Percentiles rank a stretch among this genome's conserved stretches.
These are phyloP conservation scores for Alternaria triticimaculans DNA, from an alignment of 2,329 filamentous ascomycete genomes.

Conservation along the genomic window DNA sequence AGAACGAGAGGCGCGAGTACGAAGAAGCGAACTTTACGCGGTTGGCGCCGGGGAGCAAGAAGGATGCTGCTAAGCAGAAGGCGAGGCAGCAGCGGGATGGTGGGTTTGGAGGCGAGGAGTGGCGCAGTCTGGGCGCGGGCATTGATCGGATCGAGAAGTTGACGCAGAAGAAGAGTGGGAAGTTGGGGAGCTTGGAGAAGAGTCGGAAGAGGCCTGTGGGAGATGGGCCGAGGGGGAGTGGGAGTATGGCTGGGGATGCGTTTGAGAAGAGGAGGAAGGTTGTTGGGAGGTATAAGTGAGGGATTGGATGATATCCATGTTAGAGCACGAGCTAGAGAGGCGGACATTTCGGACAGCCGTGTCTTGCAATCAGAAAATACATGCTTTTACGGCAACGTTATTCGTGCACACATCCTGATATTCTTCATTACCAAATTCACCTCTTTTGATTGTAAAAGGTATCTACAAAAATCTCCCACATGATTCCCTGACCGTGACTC, in stretches of 20 bases:
- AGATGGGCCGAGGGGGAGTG: conserved; percentile 74
- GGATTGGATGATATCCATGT: not conserved
- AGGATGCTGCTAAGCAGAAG: conserved; percentile 73
- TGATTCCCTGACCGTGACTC: not conserved
- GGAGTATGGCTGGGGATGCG: conserved; percentile 72
- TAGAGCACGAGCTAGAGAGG: not conserved
- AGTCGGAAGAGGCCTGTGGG: conserved; percentile 81
- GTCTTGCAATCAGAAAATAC: not conserved
- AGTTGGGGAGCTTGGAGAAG: conserved; percentile 71
- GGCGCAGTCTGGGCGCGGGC: conserved; percentile 82
- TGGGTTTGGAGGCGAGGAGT: conserved; percentile 91
- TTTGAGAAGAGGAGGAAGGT: conserved; percentile 61
- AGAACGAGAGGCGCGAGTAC: conserved; percentile 81
- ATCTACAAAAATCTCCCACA: not conserved
- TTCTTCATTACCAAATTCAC: not conserved
- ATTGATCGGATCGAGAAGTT: conserved; percentile 85
- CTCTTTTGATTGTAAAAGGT: not conserved
- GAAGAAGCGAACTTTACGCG: conserved; percentile 93
- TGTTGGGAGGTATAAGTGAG: conserved; percentile 36
- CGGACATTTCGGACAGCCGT: not conserved
- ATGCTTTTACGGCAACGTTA: not conserved
- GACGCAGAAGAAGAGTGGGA: conserved; percentile 70
- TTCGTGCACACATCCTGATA: not conserved
- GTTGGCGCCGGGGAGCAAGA: conserved; percentile 85
- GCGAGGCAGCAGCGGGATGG: conserved; percentile 47